Evolutionary conservation across 768 basidiomycete species (phyloP), one percentile per base, ranked within the genome.

Genomic region (Leucosporidium yakuticum): DNA sequence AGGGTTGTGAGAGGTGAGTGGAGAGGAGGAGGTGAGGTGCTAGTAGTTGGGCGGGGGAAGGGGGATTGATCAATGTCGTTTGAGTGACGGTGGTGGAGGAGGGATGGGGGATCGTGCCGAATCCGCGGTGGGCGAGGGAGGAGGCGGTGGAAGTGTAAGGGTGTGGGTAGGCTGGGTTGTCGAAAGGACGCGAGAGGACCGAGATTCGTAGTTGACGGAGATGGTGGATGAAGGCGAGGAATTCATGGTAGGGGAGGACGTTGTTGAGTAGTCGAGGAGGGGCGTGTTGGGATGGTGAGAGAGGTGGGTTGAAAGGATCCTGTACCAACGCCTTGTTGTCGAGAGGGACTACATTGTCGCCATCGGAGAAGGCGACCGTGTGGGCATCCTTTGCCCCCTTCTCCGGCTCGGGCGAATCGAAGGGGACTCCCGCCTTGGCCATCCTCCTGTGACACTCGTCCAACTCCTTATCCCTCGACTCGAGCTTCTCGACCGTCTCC

Each of bases 171-270:
- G 50, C 27, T 2, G 53, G 23, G 20, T 51, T 23, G 2, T 73
- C 71, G 23, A 44, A 56, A 2, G 71, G 71, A 6, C 63, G 62
- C 6, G 65, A n/a, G 44, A 73, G 71, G 23, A 68, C 65, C 15
- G 68, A 50, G 55, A 65, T 53, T 49, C 71, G 68, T 0, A 70
- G 63, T 23, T 74, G 71, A 11, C 65, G 66, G 25, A 77, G 69
- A 54, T 73, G 69, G 44, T 66, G 68, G 56, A 74, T 63, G 70
- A 73, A 77, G 21, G 73, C 48, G 57, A 74, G 63, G 69, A 77
- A 77, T 48, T 77, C 76, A 58, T 72, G 67, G 69, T 71, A 77
- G 2, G 76, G 76, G 1, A 73, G 55, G n/a, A 74, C 67, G 32
- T 73, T 66, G 47, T 67, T 73, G n/a, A 71, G 36, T 23, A 76